Evolutionary conservation across 805 yeast species (phyloP).

Genomic region (Candida xyloterini): DNA sequence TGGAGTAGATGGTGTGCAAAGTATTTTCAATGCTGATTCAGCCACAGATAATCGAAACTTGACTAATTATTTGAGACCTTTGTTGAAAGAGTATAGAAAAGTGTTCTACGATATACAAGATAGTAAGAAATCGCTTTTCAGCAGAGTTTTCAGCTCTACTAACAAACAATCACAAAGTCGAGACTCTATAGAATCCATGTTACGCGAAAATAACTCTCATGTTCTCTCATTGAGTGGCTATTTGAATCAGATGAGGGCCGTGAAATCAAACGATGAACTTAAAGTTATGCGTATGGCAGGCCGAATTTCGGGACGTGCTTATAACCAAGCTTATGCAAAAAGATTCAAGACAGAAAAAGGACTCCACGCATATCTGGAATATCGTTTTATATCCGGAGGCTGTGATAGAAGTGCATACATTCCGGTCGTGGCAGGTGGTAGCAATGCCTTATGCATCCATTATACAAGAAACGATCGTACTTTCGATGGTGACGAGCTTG

Average conservation of each 20-base stretch:
- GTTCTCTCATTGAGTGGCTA: constrained; percentile 43
- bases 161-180: constrained; percentile 13
- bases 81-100: constrained; percentile 46
- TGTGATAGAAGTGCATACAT: constrained; percentile 88
- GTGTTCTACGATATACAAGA: constrained; percentile 52
- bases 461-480: constrained; percentile 90
- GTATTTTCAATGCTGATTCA: constrained; percentile 84
- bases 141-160: constrained; percentile 20
- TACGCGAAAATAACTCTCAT: constrained; percentile 33
- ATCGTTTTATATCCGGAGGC: constrained; percentile 79
- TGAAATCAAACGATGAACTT: constrained; percentile 77
- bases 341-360: constrained; percentile 71
- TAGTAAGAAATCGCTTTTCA: constrained; percentile 16
- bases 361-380: constrained; percentile 75
- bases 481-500: constrained; percentile 67
- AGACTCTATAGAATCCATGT: constrained; percentile 25
- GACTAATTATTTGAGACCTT: constrained; percentile 40
- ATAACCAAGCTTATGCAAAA: constrained; percentile 73
- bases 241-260: constrained; percentile 51
- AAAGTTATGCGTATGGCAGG: constrained; percentile 80
- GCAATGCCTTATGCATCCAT: constrained; percentile 86
- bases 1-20: constrained; percentile 78
- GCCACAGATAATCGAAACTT: constrained; percentile 51
- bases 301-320: constrained; percentile 76
- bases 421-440: constrained; percentile 95